These are phyloP conservation scores for Pleurotus eryngii DNA, from an alignment of 768 basidiomycete genomes.

Conservation along the genomic window DNA sequence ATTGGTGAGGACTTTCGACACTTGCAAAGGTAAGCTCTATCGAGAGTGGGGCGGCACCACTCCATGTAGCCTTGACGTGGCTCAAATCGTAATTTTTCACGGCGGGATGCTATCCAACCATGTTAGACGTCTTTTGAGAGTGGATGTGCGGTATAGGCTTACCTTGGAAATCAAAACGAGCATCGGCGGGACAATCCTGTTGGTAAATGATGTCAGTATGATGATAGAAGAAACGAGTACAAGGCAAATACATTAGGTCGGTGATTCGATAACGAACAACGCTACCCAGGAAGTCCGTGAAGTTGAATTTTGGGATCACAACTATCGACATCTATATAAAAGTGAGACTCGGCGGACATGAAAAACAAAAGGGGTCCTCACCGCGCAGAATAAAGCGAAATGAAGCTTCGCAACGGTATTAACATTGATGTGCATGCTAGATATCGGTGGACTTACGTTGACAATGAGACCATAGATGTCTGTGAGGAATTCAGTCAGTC, in stretches of 20 bases:
- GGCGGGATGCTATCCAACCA: slow-evolving; percentile 23
- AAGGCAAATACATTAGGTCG: slow-evolving; percentile 22
- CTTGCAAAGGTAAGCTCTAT: slow-evolving; percentile 29
- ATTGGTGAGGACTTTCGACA: slow-evolving; percentile 34
- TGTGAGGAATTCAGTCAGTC: slow-evolving; percentile 22
- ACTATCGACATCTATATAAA: slow-evolving; percentile 33
- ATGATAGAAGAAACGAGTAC: not conserved
- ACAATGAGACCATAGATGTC: slow-evolving; percentile 36
- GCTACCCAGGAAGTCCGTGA: slow-evolving; percentile 35
- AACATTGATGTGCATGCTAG: no score
- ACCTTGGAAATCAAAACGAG: slow-evolving; percentile 33
- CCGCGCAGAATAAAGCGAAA: slow-evolving; percentile 32
- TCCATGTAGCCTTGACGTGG: slow-evolving; percentile 28
- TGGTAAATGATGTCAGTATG: not conserved
- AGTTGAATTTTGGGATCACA: slow-evolving; percentile 44
- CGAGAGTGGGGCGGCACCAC: slow-evolving; percentile 41
- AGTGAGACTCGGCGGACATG: not conserved
- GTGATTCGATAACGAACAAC: slow-evolving; percentile 37
- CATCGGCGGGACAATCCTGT: slow-evolving; percentile 33
- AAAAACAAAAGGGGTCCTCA: slow-evolving; percentile 15
- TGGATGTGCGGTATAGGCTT: slow-evolving; percentile 12
- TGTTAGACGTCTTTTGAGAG: not conserved
- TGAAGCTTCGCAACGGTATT: slow-evolving; percentile 23
- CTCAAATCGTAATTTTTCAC: slow-evolving; percentile 35
- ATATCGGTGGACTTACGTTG: slow-evolving; percentile 22